Evolutionary conservation across 257 asterid genomes (phyloP).

Genomic region (Pogostemon cablin): DNA sequence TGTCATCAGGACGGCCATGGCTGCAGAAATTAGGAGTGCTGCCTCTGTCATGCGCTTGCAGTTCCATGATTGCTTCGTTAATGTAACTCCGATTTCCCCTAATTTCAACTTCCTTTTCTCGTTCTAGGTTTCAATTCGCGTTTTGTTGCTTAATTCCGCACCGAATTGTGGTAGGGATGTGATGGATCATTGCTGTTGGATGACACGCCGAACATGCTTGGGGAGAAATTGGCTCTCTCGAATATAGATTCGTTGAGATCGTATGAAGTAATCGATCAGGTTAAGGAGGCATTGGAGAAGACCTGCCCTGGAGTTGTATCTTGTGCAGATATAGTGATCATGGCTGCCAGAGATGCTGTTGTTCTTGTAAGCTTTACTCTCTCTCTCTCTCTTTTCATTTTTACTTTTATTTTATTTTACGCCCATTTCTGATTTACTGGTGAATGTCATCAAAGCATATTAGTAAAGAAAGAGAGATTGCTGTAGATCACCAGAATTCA

Average conservation of each 20-base stretch:
- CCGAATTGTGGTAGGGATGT: constrained; percentile 61
- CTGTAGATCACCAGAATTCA: neutral
- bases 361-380: constrained; percentile 49
- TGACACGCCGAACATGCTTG: constrained; percentile 71
- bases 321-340: constrained; percentile 87
- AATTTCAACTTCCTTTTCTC: neutral
- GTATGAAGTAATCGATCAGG: constrained; percentile 71
- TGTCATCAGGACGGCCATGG: constrained; percentile 61
- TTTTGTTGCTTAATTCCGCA: neutral
- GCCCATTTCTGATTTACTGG: neutral
- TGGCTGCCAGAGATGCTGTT: constrained; percentile 98
- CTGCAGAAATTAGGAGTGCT: constrained; percentile 59
- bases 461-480: neutral
- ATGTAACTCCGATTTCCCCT: constrained; percentile 43
- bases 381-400: neutral
- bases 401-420: neutral
- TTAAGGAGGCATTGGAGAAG: constrained; percentile 68
- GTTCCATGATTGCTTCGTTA: constrained; percentile 93
- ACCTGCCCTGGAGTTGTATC: constrained; percentile 79
- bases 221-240: constrained; percentile 78
- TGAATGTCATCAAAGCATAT: neutral
- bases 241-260: constrained; percentile 81
- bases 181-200: constrained; percentile 91
- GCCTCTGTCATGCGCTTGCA: constrained; percentile 97
- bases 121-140: neutral